Evolutionary conservation across 768 basidiomycete species (phyloP).

Genomic region (Suillus decipiens): DNA sequence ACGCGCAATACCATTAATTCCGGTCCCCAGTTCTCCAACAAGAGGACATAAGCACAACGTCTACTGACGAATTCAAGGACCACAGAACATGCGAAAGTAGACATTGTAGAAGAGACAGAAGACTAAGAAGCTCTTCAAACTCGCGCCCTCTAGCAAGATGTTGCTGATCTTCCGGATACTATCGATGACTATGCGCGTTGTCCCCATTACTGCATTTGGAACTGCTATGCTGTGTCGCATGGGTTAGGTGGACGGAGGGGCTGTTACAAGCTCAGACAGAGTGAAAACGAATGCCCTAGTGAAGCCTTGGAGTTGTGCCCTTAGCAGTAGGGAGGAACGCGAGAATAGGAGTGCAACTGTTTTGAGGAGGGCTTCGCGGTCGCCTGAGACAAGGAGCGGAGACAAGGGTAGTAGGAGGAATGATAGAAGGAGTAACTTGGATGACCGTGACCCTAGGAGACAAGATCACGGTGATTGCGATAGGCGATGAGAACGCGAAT

Average conservation of each 20-base stretch:
- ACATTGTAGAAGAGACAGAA: too few species aligned
- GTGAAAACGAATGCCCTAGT: conserved; percentile 56
- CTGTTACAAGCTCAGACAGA: conserved; percentile 59
- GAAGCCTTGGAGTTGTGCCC: conserved; percentile 81
- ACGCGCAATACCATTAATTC: too few species aligned
- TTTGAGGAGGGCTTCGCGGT: conserved; percentile 47
- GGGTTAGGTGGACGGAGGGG: conserved; percentile 90
- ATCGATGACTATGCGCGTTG: conserved; percentile 85
- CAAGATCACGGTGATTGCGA: too few species aligned
- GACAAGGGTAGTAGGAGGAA: conserved; percentile 13
- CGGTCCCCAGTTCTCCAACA: too few species aligned
- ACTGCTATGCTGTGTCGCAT: conserved; percentile 91
- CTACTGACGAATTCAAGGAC: too few species aligned
- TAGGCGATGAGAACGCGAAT: too few species aligned
- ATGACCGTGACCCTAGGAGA: conserved; percentile 8
- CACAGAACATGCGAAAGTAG: too few species aligned
- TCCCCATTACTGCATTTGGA: conserved; percentile 92
- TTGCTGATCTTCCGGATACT: too few species aligned
- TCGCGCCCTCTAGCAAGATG: conserved; percentile 79
- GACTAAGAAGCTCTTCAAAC: too few species aligned
- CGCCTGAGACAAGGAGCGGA: conserved; percentile 38
- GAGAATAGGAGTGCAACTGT: conserved; percentile 39
- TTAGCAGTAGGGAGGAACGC: conserved; percentile 38
- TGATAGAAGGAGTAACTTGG: background rate
- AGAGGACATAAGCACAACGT: too few species aligned